phyloP scores from a whole-genome alignment of 2,329 filamentous ascomycete genomes.

The Claviceps lovelessii region DNA sequence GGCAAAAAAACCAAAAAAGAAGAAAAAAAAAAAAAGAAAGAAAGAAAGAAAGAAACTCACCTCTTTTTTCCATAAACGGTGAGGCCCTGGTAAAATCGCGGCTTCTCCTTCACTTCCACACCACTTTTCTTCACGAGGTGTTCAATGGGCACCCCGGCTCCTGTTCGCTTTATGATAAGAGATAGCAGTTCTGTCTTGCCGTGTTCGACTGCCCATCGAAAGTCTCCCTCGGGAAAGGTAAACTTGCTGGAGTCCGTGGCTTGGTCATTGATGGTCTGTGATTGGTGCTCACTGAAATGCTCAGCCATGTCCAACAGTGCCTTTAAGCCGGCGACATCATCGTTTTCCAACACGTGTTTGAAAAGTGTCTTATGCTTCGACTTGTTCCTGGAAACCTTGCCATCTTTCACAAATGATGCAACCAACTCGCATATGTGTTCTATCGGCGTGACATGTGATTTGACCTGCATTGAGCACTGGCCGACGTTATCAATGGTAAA shows the following conservation, averaged over 20 bases:
- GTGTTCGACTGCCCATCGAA: constrained; percentile 27
- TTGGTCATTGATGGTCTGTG: constrained; percentile 16
- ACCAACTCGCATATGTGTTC: constrained; percentile 31
- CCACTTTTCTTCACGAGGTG: constrained; percentile 52
- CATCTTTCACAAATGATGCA: constrained; percentile 21
- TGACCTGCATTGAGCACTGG: constrained; percentile 52
- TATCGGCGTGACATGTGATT: constrained; percentile 45
- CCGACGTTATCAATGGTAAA: constrained; percentile 69
- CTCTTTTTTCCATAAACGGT: constrained; percentile 61
- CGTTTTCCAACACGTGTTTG: constrained; percentile 31
- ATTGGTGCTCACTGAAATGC: constrained; percentile 26
- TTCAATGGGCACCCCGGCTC: constrained; percentile 55
- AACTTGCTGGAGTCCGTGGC: constrained; percentile 22
- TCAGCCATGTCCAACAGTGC: constrained; percentile 42
- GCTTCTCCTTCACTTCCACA: constrained; percentile 46
- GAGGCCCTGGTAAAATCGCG: constrained; percentile 62
- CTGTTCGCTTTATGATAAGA: constrained; percentile 50
- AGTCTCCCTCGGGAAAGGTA: constrained; percentile 25
- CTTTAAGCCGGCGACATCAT: constrained; percentile 39
- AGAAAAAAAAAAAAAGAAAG: too few species aligned
- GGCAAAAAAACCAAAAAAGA: not conserved
- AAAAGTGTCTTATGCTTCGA: constrained; percentile 18
- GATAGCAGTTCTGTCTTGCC: constrained; percentile 44
- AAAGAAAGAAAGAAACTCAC: constrained; percentile 12
- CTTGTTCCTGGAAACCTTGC: constrained; percentile 8